phyloP scores from a whole-genome alignment of 176 grass and related monocot species.

The Oryza australiensis region DNA sequence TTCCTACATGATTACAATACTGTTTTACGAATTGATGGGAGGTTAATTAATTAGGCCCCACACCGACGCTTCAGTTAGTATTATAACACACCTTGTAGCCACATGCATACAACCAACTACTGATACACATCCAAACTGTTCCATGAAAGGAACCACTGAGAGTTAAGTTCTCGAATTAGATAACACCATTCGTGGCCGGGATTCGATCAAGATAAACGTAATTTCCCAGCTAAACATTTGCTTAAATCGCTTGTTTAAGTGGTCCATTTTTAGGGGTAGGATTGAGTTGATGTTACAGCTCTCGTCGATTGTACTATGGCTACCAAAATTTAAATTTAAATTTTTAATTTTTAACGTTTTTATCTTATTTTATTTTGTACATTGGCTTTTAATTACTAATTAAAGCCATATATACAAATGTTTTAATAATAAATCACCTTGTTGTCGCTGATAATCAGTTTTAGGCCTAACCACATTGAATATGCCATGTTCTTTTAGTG shows the following conservation, averaged over 20 bases:
- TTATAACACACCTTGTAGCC: neutral
- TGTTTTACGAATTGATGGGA: constrained; percentile 27
- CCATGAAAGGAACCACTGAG: neutral
- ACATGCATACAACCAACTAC: neutral
- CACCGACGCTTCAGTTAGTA: neutral
- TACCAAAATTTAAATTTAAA: too few species aligned
- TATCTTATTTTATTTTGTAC: too few species aligned
- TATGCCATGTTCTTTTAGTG: too few species aligned
- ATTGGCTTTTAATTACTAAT: too few species aligned
- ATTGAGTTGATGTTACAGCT: neutral
- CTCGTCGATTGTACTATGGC: too few species aligned
- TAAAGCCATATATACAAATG: too few species aligned
- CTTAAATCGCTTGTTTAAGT: neutral
- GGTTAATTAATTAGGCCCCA: neutral
- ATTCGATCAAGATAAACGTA: neutral
- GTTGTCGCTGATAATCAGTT: too few species aligned
- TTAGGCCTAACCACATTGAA: too few species aligned
- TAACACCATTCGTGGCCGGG: neutral
- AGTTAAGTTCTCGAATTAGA: neutral
- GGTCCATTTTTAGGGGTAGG: neutral
- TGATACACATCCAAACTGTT: neutral
- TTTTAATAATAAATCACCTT: too few species aligned
- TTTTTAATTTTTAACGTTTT: too few species aligned
- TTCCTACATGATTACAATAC: neutral
- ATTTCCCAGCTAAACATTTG: neutral